These are phyloP conservation scores for Fragaria nilgerrensis DNA, from an alignment of 306 rosid genomes.

Conservation along the genomic window DNA sequence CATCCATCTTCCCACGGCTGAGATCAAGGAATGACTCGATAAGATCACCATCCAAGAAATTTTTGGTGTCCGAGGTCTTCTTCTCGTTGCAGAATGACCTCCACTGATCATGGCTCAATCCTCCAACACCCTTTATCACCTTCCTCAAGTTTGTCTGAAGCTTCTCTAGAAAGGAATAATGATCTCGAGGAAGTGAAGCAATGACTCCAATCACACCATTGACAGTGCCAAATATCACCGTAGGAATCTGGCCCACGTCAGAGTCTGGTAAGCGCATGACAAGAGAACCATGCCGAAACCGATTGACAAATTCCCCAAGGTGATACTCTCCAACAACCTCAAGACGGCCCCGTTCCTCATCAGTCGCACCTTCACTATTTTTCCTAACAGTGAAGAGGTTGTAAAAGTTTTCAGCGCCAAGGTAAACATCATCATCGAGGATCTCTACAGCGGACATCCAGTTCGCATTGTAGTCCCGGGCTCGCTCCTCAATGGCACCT, in stretches of 20 bases:
- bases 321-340: slow-evolving; percentile 94
- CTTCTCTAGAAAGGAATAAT: slow-evolving; percentile 76
- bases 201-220: slow-evolving; percentile 96
- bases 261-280: slow-evolving; percentile 97
- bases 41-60: slow-evolving; percentile 91
- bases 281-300: slow-evolving; percentile 80
- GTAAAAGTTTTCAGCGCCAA: slow-evolving; percentile 80
- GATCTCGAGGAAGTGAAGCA: slow-evolving; percentile 93
- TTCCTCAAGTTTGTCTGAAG: slow-evolving; percentile 89
- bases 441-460: slow-evolving; percentile 99
- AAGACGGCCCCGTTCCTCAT: slow-evolving; percentile 89
- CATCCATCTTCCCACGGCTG: slow-evolving; percentile 82
- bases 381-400: slow-evolving; percentile 55
- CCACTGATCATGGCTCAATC: slow-evolving; percentile 97
- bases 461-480: slow-evolving; percentile 92
- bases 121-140: slow-evolving; percentile 96
- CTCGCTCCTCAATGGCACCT: slow-evolving; percentile 98
- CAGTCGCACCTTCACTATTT: slow-evolving; percentile 89
- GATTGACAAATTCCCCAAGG: slow-evolving; percentile 82
- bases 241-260: slow-evolving; percentile 93
- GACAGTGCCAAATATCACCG: slow-evolving; percentile 86
- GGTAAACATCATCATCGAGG: slow-evolving; percentile 89
- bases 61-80: slow-evolving; percentile 78
- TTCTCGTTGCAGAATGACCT: slow-evolving; percentile 92
- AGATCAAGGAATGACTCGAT: slow-evolving; percentile 96